phyloP scores from a whole-genome alignment of 1,284 basidiomycete species.

The Hypsizygus ulmarius region DNA sequence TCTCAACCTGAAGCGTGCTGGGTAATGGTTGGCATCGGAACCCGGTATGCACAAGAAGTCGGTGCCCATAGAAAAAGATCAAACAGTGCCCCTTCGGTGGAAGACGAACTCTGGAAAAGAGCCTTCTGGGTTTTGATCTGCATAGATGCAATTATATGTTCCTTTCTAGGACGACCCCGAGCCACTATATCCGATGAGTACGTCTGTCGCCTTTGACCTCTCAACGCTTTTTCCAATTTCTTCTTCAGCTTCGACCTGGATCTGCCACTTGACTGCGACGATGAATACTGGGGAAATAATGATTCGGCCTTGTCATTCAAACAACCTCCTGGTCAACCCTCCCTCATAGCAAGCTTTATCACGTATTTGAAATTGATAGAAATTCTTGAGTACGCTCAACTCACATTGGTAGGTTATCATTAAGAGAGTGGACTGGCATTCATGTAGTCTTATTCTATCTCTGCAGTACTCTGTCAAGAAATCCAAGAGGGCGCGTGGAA shows the following conservation, averaged over 20 bases:
- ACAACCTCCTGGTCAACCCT: constrained; percentile 26
- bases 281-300: constrained; percentile 19
- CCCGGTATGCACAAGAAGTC: constrained; percentile 29
- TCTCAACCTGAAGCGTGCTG: constrained; percentile 27
- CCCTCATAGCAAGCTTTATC: constrained; percentile 40
- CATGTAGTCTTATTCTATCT: not conserved
- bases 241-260: constrained; percentile 13
- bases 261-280: constrained; percentile 19
- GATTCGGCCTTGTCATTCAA: constrained; percentile 29
- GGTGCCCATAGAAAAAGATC: constrained; percentile 45
- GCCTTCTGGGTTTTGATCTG: constrained; percentile 52
- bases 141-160: constrained; percentile 15
- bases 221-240: not conserved
- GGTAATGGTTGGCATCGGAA: constrained; percentile 27
- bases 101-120: constrained; percentile 59
- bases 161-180: constrained; percentile 20
- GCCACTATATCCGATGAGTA: constrained; percentile 20
- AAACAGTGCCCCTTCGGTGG: constrained; percentile 28
- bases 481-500: constrained; percentile 29
- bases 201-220: not conserved
- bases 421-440: not conserved
- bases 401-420: constrained; percentile 33
- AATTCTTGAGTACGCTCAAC: constrained; percentile 45
- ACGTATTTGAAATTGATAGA: constrained; percentile 44
- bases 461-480: constrained; percentile 28